These are phyloP conservation scores for Penicillium sp. DNA, from an alignment of 2,329 filamentous ascomycete species.

Conservation along the genomic window DNA sequence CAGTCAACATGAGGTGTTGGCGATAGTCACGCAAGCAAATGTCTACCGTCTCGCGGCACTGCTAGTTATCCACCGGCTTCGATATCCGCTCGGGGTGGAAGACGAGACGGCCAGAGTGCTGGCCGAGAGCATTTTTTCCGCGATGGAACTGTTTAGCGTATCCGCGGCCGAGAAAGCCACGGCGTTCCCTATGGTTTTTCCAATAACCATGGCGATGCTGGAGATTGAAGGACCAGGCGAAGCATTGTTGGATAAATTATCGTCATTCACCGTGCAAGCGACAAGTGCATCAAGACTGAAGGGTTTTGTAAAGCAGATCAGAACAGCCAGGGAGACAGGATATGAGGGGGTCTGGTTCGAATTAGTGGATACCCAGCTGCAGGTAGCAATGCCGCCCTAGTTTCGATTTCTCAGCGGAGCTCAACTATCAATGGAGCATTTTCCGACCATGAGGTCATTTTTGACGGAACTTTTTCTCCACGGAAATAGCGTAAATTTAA, in stretches of 20 bases:
- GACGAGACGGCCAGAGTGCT: slow-evolving; percentile 22
- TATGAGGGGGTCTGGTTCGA: slow-evolving; percentile 26
- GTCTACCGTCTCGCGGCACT: slow-evolving; percentile 30
- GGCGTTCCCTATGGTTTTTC: slow-evolving; percentile 24
- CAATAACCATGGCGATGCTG: slow-evolving; percentile 25
- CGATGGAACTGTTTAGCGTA: slow-evolving; percentile 20
- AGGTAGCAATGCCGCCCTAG: slow-evolving; percentile 24
- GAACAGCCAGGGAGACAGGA: slow-evolving; percentile 16
- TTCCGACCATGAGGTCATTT: slow-evolving; percentile 4
- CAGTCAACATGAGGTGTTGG: slow-evolving; percentile 24
- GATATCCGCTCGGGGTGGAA: slow-evolving; percentile 31
- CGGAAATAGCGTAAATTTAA: background rate
- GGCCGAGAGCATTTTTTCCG: slow-evolving; percentile 23
- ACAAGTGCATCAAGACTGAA: slow-evolving; percentile 17
- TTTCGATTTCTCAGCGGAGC: background rate
- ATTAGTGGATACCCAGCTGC: slow-evolving; percentile 23
- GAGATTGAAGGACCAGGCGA: slow-evolving; percentile 23
- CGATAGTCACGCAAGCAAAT: slow-evolving; percentile 33
- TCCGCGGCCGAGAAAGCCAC: slow-evolving; percentile 10
- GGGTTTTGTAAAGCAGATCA: slow-evolving; percentile 22
- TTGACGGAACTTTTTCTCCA: background rate
- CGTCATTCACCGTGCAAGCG: slow-evolving; percentile 19
- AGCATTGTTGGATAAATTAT: slow-evolving; percentile 20
- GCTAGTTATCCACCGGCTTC: slow-evolving; percentile 31
- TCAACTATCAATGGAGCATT: slow-evolving; percentile 3